These are phyloP conservation scores for Lactifluus volemus DNA, from an alignment of 768 basidiomycete species.

Conservation along the genomic window DNA sequence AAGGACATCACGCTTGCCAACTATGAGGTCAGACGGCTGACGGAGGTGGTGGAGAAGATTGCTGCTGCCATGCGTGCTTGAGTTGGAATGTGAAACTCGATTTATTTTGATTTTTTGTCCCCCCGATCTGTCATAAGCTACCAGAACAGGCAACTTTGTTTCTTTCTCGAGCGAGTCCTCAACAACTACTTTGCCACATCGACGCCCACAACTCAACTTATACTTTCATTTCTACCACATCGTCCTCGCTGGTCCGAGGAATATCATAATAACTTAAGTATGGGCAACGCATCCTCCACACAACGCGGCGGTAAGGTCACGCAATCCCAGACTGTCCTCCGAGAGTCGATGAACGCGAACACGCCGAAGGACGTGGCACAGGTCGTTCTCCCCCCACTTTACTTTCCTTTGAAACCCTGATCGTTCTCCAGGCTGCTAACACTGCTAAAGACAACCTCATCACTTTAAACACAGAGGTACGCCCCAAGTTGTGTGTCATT, in stretches of 20 bases:
- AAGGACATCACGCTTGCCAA: constrained; percentile 51
- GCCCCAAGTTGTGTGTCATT: not conserved
- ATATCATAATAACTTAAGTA: not conserved
- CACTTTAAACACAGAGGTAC: not conserved
- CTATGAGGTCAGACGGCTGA: constrained; percentile 51
- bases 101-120: not conserved
- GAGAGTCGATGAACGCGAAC: constrained; percentile 7
- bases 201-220: not conserved
- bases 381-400: not conserved
- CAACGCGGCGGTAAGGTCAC: constrained; percentile 7
- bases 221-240: constrained; percentile 6
- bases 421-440: constrained; percentile 5
- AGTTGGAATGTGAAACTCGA: constrained; percentile 1
- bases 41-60: constrained; percentile 44
- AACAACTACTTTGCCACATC: not conserved
- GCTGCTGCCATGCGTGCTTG: constrained; percentile 8
- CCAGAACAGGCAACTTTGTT: not conserved
- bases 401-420: not conserved
- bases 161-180: not conserved
- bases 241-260: constrained; percentile 16
- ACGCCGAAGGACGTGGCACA: constrained; percentile 3
- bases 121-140: not conserved
- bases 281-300: constrained; percentile 15
- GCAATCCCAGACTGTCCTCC: constrained; percentile 1
- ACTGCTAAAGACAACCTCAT: not conserved